phyloP scores from a whole-genome alignment of 2,329 filamentous ascomycete genomes.

The Cadophora luteo-olivacea region DNA sequence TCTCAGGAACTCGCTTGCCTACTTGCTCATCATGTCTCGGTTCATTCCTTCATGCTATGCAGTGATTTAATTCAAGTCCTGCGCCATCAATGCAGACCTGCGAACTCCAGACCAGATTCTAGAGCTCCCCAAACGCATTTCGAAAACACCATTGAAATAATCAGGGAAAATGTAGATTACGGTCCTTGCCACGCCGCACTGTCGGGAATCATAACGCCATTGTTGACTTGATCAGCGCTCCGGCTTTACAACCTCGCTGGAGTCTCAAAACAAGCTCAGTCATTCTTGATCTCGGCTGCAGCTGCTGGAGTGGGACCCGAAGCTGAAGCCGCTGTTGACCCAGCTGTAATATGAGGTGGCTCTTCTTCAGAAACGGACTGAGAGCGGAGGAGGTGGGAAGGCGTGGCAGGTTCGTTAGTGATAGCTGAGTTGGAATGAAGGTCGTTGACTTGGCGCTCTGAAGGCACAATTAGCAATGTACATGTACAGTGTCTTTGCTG shows the following conservation, averaged over 20 bases:
- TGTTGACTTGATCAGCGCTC: not conserved
- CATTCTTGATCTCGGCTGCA: slow-evolving; percentile 17
- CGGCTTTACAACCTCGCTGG: too few species aligned
- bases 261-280: not conserved
- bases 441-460: slow-evolving; percentile 42
- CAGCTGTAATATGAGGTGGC: not conserved
- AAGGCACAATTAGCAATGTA: slow-evolving; percentile 25
- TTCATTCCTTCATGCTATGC: not conserved
- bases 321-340: not conserved
- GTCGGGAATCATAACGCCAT: not conserved
- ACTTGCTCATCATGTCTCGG: not conserved
- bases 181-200: not conserved
- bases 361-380: slow-evolving; percentile 42
- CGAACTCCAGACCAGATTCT: not conserved
- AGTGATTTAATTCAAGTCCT: not conserved
- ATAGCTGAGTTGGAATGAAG: slow-evolving; percentile 40
- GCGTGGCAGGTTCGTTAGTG: slow-evolving; percentile 42
- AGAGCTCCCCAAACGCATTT: not conserved
- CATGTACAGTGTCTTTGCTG: too few species aligned
- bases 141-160: not conserved
- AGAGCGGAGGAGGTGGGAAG: slow-evolving; percentile 42
- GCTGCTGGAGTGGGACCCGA: not conserved
- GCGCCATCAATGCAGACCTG: not conserved
- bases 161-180: not conserved
- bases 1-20: not conserved